Conservation (phyloP, 257 asterid genomes). For the Lantana camara region DNA sequence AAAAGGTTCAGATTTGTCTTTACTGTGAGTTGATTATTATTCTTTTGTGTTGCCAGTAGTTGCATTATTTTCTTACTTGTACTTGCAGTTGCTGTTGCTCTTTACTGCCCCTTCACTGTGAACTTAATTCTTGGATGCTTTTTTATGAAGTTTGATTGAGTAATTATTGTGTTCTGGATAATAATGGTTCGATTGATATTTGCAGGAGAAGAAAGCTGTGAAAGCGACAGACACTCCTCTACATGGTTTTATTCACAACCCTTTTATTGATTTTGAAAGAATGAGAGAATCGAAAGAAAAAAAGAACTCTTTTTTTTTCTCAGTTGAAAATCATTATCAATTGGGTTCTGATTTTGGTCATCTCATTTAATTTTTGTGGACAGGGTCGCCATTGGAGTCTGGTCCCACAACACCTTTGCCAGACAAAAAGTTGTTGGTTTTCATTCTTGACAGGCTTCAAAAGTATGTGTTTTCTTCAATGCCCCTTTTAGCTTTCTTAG, state of each 20-base stretch:
- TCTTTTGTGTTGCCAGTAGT: conserved; percentile 10
- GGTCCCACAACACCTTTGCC: conserved; percentile 98
- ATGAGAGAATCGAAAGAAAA: not conserved
- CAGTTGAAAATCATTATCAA: conserved; percentile 25
- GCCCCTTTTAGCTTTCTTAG: conserved; percentile 29
- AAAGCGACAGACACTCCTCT: conserved; percentile 62
- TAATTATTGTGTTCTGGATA: conserved; percentile 29
- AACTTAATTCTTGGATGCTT: conserved; percentile 25
- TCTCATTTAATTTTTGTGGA: conserved; percentile 56
- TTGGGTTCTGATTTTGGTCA: conserved; percentile 38
- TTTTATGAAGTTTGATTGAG: conserved; percentile 19
- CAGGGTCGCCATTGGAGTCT: conserved; percentile 79
- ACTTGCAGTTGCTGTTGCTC: conserved; percentile 36
- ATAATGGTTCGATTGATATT: conserved; percentile 37
- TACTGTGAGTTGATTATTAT: conserved; percentile 34
- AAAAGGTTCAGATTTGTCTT: conserved; percentile 44
- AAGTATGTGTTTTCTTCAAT: conserved; percentile 58
- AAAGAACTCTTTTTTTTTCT: not conserved
- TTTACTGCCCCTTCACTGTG: conserved; percentile 31
- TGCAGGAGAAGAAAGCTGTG: conserved; percentile 69
- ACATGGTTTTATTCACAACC: conserved; percentile 55
- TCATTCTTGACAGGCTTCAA: conserved; percentile 99
- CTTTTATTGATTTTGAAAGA: conserved; percentile 31
- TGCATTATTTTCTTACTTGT: conserved; percentile 27
- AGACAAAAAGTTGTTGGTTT: conserved; percentile 90